Conservation (phyloP, 2,329 filamentous ascomycete species). For the Lomentospora prolificans region DNA sequence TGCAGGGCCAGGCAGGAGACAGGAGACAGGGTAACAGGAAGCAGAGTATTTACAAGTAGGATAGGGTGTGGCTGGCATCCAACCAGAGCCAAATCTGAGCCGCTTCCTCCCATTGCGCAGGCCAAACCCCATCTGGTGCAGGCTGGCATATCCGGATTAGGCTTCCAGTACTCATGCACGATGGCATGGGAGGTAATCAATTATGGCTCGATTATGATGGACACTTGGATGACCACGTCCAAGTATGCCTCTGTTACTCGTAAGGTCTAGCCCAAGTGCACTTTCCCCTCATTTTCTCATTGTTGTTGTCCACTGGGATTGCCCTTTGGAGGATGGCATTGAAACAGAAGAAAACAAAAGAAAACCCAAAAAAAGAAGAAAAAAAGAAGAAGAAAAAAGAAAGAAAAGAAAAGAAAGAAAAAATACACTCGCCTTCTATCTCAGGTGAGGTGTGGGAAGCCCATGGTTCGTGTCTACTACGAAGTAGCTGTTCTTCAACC, state of each 20-base stretch:
- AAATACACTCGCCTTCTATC: not conserved
- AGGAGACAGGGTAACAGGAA: not conserved
- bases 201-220: conserved; percentile 6
- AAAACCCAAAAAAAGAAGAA: not conserved
- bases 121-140: not conserved
- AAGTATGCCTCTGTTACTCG: not conserved
- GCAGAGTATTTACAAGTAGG: too few species aligned
- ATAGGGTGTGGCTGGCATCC: not conserved
- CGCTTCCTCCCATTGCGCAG: not conserved
- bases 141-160: not conserved
- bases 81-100: not conserved
- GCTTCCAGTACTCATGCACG: not conserved
- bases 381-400: not conserved
- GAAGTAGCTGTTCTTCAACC: not conserved
- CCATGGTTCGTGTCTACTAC: too few species aligned
- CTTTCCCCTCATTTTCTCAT: too few species aligned
- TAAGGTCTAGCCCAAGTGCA: not conserved
- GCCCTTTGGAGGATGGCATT: too few species aligned
- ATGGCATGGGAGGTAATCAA: not conserved
- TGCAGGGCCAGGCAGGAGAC: too few species aligned
- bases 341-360: not conserved
- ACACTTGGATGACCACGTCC: not conserved
- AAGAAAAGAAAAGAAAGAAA: not conserved
- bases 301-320: too few species aligned
- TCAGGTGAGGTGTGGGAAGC: too few species aligned